A percentile compares a stretch with the other conserved stretches of the same genome.
These are phyloP conservation scores for Massospora cicadina DNA, from an alignment of 371 early-diverging fungal species.

Conservation along the genomic window DNA sequence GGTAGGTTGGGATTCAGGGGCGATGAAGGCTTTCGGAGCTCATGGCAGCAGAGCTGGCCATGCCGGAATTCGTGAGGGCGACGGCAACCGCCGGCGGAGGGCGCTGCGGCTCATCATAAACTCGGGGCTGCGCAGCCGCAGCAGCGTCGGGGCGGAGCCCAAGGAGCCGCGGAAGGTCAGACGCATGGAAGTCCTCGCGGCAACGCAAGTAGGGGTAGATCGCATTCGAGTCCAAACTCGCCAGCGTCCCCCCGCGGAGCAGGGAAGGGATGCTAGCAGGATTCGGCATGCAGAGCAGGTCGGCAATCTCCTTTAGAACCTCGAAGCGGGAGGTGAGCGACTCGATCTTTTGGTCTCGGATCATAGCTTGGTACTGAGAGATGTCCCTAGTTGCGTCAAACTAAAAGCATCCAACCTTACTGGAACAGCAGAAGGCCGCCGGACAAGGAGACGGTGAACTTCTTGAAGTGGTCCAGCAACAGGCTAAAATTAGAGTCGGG, in stretches of 20 bases:
- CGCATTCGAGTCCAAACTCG: slow-evolving; percentile 50
- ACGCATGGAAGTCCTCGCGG: slow-evolving; percentile 68
- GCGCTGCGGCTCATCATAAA: neutral
- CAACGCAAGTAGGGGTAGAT: slow-evolving; percentile 69
- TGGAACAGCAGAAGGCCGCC: slow-evolving; percentile 77
- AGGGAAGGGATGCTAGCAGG: slow-evolving; percentile 69
- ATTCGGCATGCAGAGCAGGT: slow-evolving; percentile 77
- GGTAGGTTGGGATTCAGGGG: neutral
- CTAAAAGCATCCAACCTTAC: slow-evolving; percentile 24
- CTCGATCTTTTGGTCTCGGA: slow-evolving; percentile 54
- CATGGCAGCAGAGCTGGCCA: neutral
- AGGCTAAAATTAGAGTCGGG: slow-evolving; percentile 24
- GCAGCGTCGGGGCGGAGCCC: slow-evolving; percentile 16
- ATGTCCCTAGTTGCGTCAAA: slow-evolving; percentile 45
- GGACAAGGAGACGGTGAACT: slow-evolving; percentile 55
- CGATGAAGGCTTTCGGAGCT: neutral
- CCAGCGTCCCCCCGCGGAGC: slow-evolving; percentile 60
- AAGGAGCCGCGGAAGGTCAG: slow-evolving; percentile 38
- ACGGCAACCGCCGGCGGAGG: neutral
- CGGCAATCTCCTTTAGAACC: slow-evolving; percentile 79
- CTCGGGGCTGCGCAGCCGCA: neutral
- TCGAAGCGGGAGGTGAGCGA: slow-evolving; percentile 67
- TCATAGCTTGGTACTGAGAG: slow-evolving; percentile 75
- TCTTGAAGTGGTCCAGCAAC: slow-evolving; percentile 81
- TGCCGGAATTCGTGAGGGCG: neutral